Evolutionary conservation across 75 land plant species (phyloP).

Genomic region (Pinus taeda): DNA sequence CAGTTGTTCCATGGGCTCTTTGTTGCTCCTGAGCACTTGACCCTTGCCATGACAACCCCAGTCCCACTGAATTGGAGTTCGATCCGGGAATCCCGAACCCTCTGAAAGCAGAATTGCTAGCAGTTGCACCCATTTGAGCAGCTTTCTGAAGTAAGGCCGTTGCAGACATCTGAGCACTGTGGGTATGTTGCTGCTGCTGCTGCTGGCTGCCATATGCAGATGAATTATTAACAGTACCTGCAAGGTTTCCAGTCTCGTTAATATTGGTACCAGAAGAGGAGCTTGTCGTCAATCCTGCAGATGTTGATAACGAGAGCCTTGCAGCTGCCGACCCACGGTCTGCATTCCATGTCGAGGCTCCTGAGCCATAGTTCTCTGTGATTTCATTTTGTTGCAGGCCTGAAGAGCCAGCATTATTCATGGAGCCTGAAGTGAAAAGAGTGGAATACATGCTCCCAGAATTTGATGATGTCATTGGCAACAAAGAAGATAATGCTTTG

Average conservation of each 20-base stretch:
- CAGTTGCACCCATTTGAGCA: constrained; percentile 43
- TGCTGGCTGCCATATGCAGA: constrained; percentile 9
- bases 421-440: constrained; percentile 19
- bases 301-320: constrained; percentile 29
- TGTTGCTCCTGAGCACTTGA: background rate
- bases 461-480: constrained; percentile 18
- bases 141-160: constrained; percentile 48
- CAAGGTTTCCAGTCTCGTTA: constrained; percentile 13
- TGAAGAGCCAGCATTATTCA: constrained; percentile 1
- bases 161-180: constrained; percentile 41
- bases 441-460: constrained; percentile 23
- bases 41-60: constrained; percentile 11
- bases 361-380: background rate
- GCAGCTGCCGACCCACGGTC: constrained; percentile 19
- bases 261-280: constrained; percentile 25
- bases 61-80: constrained; percentile 2
- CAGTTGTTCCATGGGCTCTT: constrained; percentile 1
- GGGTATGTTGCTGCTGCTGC: constrained; percentile 22
- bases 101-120: constrained; percentile 17
- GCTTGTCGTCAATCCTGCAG: constrained; percentile 24
- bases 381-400: background rate
- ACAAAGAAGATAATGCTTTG: constrained; percentile 2
- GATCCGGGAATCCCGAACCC: constrained; percentile 18
- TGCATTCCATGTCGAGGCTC: background rate
- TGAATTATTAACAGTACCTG: constrained; percentile 9